Base-by-base conservation (phyloP, 139 green algal species). In the Ettlia oleoabundans region DNA sequence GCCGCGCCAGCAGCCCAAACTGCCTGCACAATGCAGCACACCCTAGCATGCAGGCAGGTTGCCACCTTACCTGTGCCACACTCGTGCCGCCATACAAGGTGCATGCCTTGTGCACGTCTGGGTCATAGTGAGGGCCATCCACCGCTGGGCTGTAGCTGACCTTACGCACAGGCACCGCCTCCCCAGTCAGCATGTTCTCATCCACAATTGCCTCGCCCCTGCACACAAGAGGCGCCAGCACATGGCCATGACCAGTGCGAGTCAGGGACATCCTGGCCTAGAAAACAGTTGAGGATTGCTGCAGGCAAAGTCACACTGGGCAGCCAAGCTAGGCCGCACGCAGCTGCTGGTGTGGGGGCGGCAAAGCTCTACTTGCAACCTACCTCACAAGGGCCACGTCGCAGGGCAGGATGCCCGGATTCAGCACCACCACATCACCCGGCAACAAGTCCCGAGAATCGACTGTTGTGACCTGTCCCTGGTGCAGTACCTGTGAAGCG, bases 151-250 rank as follows among this genome's bases (percentile, higher is more conserved):
- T 85, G 88, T 93, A 94, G 35, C 71, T n/a, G 40, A 94, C 90
- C 82, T 94, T 94, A 42, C 91, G 85, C 10, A 94, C 91, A 6
- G 91, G 91, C 26, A 94, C 88, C 9, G 90, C 90, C 83, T 94
- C 91, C 63, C 90, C 91, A 4, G 90, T 94, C 43, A 94, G 86
- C 88, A 94, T 94, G 81, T 92, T 93, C 43, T 94, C 91, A 35
- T 94, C 91, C 37, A 95, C 84, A 32, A 94, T 94, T 62, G 72
- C 84, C 78, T 93, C 90, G 4, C 91, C 90, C 30, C 78, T 70
- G 71, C 30, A 37, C 9, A 13, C 18, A 28, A 28, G 32, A 24
- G 32, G 63, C 32, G 40, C 4, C n/a, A n/a, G n/a, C n/a, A n/a
- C n/a, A n/a, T n/a, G n/a, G n/a, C n/a, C n/a, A n/a, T n/a, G n/a